phyloP scores from a whole-genome alignment of 805 yeast species.

The Lachancea waltii region DNA sequence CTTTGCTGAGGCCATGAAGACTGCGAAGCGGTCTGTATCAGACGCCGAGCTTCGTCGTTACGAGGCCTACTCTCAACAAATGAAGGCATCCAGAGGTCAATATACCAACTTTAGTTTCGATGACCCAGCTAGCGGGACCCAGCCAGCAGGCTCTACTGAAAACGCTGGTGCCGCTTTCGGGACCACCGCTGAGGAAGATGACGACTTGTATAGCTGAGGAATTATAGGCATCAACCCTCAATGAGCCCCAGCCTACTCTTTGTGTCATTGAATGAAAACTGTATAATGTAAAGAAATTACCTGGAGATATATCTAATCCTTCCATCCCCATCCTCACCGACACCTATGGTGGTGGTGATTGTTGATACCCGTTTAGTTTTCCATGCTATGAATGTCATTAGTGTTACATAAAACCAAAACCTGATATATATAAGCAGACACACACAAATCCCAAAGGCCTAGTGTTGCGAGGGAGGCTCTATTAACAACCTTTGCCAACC shows the following conservation, averaged over 20 bases:
- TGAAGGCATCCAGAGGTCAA: slow-evolving; percentile 94
- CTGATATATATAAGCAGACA: too few relatives aligned
- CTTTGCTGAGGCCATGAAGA: slow-evolving; percentile 99
- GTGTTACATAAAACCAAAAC: too few relatives aligned
- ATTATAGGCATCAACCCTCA: not conserved
- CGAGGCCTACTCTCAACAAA: slow-evolving; percentile 95
- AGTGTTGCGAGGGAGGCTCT: too few relatives aligned
- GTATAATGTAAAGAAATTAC: not conserved
- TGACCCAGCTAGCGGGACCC: slow-evolving; percentile 40
- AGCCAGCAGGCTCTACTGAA: slow-evolving; percentile 20
- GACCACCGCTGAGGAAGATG: slow-evolving; percentile 44
- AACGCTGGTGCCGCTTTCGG: slow-evolving; percentile 43
- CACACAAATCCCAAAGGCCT: too few relatives aligned
- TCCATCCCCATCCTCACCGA: too few relatives aligned
- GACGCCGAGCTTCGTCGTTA: slow-evolving; percentile 98
- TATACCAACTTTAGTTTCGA: slow-evolving; percentile 83
- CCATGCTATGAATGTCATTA: too few relatives aligned
- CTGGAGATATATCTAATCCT: not conserved
- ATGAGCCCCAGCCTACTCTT: not conserved
- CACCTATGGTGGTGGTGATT: too few relatives aligned
- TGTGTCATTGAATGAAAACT: not conserved
- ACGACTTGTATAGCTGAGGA: slow-evolving; percentile 51
- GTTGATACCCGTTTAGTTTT: too few relatives aligned
- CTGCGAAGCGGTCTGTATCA: slow-evolving; percentile 94
- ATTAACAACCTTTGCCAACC: too few relatives aligned